Conservation (phyloP, 192 early-diverging fungal genomes). For the Geosiphon pyriformis region DNA sequence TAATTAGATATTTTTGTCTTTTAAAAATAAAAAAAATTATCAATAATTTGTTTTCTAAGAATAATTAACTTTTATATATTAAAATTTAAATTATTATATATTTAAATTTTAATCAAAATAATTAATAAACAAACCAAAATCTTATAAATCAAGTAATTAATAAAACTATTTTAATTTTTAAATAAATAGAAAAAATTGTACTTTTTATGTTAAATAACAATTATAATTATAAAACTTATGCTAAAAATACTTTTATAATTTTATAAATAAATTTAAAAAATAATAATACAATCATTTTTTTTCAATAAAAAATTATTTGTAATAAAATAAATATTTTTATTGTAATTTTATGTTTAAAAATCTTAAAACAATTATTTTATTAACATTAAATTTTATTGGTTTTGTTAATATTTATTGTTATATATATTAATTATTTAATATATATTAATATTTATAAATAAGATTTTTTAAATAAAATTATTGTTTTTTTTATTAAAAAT, state of each 20-base stretch:
- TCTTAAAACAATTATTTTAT: no score
- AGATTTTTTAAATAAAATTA: no score
- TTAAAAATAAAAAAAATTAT: background rate
- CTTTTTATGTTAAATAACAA: slow-evolving; percentile 29
- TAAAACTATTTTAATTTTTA: slow-evolving; percentile 25
- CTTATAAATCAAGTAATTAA: slow-evolving; percentile 6
- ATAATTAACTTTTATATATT: background rate
- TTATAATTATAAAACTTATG: slow-evolving; percentile 22
- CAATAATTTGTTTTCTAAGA: slow-evolving; percentile 1
- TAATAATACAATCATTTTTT: no score
- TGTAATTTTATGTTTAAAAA: no score
- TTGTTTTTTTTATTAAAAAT: no score
- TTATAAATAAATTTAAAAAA: no score
- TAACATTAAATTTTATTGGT: no score
- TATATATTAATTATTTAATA: no score
- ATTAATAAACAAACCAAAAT: background rate
- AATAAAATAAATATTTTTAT: no score
- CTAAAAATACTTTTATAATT: slow-evolving; percentile 29
- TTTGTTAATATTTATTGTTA: no score
- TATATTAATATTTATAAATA: no score
- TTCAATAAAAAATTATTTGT: no score
- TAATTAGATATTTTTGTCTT: slow-evolving; percentile 8
- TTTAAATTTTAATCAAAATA: slow-evolving; percentile 1
- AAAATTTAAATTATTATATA: slow-evolving; percentile 2
- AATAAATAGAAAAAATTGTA: slow-evolving; percentile 5